These are phyloP conservation scores for Quercus dentata DNA, from an alignment of 306 rosid species.

Conservation along the genomic window DNA sequence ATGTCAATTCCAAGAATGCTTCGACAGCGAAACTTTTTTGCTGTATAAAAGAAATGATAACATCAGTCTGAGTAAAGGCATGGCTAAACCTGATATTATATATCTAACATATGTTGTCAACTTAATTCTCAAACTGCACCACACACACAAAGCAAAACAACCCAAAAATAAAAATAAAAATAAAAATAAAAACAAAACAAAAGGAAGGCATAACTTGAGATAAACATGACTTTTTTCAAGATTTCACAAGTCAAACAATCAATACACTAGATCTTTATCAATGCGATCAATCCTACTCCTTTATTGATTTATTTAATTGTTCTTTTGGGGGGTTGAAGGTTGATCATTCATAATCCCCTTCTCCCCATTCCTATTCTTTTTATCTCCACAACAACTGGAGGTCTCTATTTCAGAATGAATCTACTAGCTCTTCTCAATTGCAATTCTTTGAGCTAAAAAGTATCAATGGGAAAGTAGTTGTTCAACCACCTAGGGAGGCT, in stretches of 20 bases:
- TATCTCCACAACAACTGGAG: no score
- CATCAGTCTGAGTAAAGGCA: neutral
- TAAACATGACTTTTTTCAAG: neutral
- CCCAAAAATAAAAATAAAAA: no score
- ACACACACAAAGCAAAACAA: neutral
- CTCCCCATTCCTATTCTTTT: no score
- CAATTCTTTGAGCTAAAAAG: no score
- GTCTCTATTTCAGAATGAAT: no score
- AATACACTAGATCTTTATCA: neutral
- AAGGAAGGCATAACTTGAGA: neutral
- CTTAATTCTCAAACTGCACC: neutral
- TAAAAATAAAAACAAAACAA: neutral
- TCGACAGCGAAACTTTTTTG: conserved; percentile 68
- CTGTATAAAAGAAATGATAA: conserved; percentile 32
- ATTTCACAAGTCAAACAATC: neutral
- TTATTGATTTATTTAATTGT: neutral
- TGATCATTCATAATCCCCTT: no score
- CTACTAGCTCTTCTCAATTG: no score
- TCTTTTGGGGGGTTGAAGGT: no score
- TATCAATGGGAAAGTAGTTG: no score
- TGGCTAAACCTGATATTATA: neutral
- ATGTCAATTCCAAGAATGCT: conserved; percentile 88
- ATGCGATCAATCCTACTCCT: neutral
- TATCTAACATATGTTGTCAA: neutral
- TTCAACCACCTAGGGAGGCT: no score